Evolutionary conservation across 768 basidiomycete species (phyloP).

Genomic region (Trametopsis cervina): DNA sequence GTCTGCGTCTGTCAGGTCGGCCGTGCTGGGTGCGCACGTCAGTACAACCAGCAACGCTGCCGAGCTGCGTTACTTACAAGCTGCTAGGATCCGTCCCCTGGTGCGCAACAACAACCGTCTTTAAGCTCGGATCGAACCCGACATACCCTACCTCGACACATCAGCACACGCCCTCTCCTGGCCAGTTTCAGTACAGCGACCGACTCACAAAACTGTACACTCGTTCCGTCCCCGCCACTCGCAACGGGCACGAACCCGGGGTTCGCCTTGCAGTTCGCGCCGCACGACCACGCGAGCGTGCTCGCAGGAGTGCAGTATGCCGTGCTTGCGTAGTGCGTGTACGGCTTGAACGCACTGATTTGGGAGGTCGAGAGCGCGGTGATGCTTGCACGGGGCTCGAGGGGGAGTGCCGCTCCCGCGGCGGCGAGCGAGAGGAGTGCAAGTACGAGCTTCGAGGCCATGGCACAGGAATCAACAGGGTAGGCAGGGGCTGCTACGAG

Average conservation of each 20-base stretch:
- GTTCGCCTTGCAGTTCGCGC: conserved; percentile 38
- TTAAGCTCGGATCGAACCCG: conserved; percentile 36
- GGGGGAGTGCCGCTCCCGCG: conserved; percentile 9
- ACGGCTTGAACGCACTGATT: conserved; percentile 23
- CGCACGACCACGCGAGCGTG: conserved; percentile 25
- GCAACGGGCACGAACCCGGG: conserved; percentile 39
- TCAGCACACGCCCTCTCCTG: no score
- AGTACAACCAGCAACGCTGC: no score
- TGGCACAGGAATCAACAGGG: no score
- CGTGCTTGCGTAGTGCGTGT: conserved; percentile 24
- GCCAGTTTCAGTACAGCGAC: no score
- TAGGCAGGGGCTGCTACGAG: no score
- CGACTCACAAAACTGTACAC: conserved; percentile 24
- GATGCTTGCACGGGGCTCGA: conserved; percentile 14
- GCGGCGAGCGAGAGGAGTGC: conserved; percentile 6
- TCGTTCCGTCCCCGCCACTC: conserved; percentile 39
- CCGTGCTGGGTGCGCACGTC: no score
- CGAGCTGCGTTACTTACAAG: background rate
- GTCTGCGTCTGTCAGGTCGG: conserved; percentile 36
- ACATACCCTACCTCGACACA: conserved; percentile 53
- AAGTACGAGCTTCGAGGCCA: conserved; percentile 3
- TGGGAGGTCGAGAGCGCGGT: conserved; percentile 17
- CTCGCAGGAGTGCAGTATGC: conserved; percentile 25
- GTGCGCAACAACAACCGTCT: conserved; percentile 30
- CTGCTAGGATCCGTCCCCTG: conserved; percentile 27